Evolutionary conservation across 495 filamentous ascomycete species (phyloP).

Genomic region (Penicillium mononematosum): DNA sequence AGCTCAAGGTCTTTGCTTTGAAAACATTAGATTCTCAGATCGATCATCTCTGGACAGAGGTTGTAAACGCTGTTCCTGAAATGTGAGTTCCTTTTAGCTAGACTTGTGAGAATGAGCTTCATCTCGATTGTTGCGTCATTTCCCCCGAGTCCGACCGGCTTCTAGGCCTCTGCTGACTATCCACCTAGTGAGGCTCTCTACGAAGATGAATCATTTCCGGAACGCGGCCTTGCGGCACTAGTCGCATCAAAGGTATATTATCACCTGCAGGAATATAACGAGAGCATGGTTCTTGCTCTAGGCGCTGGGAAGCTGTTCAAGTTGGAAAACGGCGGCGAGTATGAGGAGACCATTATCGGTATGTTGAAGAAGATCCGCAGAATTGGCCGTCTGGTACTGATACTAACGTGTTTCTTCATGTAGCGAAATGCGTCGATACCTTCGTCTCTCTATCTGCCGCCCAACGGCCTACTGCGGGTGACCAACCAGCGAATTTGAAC

Average conservation of each 20-base stretch:
- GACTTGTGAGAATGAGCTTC: background rate
- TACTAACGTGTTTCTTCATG: constrained; percentile 6
- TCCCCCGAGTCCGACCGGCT: constrained; percentile 6
- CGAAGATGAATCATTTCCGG: constrained; percentile 91
- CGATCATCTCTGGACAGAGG: constrained; percentile 95
- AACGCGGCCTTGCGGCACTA: constrained; percentile 90
- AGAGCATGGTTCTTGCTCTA: constrained; percentile 97
- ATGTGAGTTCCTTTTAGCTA: constrained; percentile 62
- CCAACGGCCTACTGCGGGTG: constrained; percentile 57
- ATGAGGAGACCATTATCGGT: constrained; percentile 95
- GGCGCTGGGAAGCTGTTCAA: constrained; percentile 94
- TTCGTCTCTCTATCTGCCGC: constrained; percentile 84
- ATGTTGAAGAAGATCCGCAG: constrained; percentile 22
- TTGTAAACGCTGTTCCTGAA: constrained; percentile 84
- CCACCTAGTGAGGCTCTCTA: constrained; percentile 84
- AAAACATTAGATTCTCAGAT: constrained; percentile 93
- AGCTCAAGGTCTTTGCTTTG: constrained; percentile 90
- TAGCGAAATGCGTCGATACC: constrained; percentile 93
- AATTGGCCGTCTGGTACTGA: background rate
- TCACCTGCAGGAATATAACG: constrained; percentile 96
- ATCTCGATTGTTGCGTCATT: constrained; percentile 10
- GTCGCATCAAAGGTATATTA: constrained; percentile 98
- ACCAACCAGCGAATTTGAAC: constrained; percentile 64
- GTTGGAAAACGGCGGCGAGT: constrained; percentile 87
- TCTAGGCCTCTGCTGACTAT: constrained; percentile 17